These are phyloP conservation scores for Rhizopogon rudus DNA, from an alignment of 768 basidiomycete species.

Conservation along the genomic window DNA sequence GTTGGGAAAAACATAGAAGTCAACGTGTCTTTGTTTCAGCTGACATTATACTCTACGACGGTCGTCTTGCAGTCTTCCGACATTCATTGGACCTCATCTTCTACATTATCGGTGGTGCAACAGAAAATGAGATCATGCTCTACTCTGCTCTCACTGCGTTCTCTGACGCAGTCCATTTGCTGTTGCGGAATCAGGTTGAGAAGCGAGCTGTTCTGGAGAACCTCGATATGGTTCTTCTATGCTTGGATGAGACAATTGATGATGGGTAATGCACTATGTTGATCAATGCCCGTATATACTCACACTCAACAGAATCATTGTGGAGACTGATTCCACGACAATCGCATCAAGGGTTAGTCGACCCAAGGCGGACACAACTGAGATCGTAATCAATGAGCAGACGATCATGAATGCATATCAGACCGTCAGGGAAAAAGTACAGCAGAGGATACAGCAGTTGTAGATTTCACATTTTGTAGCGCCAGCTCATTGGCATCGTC, in stretches of 20 bases:
- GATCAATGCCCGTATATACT: slow-evolving; percentile 5
- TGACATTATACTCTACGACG: slow-evolving; percentile 90
- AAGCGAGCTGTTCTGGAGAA: slow-evolving; percentile 94
- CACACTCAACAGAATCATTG: slow-evolving; percentile 66
- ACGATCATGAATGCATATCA: slow-evolving; percentile 91
- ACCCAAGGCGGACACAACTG: slow-evolving; percentile 88
- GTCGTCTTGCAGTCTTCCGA: slow-evolving; percentile 88
- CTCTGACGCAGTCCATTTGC: slow-evolving; percentile 77
- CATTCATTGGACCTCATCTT: slow-evolving; percentile 94
- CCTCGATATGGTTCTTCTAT: slow-evolving; percentile 86
- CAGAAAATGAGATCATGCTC: slow-evolving; percentile 96
- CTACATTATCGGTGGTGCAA: slow-evolving; percentile 83
- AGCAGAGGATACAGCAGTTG: slow-evolving; percentile 75
- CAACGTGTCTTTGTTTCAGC: slow-evolving; percentile 39
- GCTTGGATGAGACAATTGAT: slow-evolving; percentile 95
- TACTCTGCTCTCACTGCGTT: slow-evolving; percentile 80
- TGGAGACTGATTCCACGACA: slow-evolving; percentile 94
- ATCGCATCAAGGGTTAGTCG: slow-evolving; percentile 93
- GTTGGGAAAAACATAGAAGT: neutral
- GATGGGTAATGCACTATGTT: slow-evolving; percentile 69
- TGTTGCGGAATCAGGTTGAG: slow-evolving; percentile 90
- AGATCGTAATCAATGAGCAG: slow-evolving; percentile 99
- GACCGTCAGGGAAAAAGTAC: slow-evolving; percentile 81
- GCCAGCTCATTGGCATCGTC: slow-evolving; percentile 12
- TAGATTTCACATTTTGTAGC: slow-evolving; percentile 30